Base-by-base conservation (phyloP, 768 basidiomycete species). In the Multifurca ochricompacta region DNA sequence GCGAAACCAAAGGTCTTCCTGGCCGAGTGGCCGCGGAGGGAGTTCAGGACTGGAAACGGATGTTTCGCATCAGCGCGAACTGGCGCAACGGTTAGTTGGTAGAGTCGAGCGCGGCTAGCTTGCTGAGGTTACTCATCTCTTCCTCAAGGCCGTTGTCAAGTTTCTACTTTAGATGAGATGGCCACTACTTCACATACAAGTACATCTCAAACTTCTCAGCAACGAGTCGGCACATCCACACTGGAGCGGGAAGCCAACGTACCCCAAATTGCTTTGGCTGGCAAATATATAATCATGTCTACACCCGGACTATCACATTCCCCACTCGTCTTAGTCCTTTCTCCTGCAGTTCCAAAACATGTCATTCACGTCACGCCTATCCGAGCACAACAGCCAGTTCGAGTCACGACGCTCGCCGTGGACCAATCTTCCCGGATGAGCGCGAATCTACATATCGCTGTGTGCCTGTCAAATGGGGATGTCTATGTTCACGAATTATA, bases 11-110 rank as follows among this genome's bases (percentile, higher is more conserved):
- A 62, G 72, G 77, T 2, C 69, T 90, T 27, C 86, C 85, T 10
- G 74, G 73, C 25, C 69, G 82, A 65, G 77, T 35, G 25, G 45
- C 51, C 37, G 59, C 69, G 18, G 65, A 68, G 32, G 65, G 71
- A 28, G 54, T 69, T 42, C 78, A 75, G 64, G 81, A 87, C 64
- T 91, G 87, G 87, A 89, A 87, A 67, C 85, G 80, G 79, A 88
- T 90, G 87, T 90, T 88, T 67, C 77, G 85, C 51, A 85, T 89
- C 58, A 87, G 85, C 61, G 81, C 81, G 14, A 90, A 90, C 61
- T 91, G 88, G 88, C 77, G 77, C 66, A 85, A 70, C 68, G 88
- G 88, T 89, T 62, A 60, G 74, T 65, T n/a, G n/a, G n/a, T n/a
- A n/a, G 51, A 31, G 42, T 41, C 48, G 41, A 39, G 35, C 61